Evolutionary conservation across 495 filamentous ascomycete genomes (phyloP), one percentile per base, ranked within the genome.

Genomic region (Diplogelasinospora grovesii): DNA sequence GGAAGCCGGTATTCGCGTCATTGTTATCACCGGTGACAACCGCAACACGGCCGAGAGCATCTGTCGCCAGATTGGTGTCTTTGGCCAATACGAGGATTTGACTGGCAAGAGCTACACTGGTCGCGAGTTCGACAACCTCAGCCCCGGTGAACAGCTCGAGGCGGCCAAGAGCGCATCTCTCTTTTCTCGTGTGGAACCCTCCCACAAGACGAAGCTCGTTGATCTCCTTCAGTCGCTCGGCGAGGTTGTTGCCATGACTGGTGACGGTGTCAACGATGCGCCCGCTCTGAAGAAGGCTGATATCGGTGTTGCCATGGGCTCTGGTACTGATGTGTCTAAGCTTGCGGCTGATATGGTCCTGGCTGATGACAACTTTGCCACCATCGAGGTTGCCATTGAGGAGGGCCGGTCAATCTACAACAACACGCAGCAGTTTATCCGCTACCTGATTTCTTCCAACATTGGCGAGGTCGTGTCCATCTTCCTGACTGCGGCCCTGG

Each of bases 391-490:
- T 40, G 93, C 93, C 23, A 89, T 99, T 37, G 92, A 96, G 63
- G 93, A 99, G 64, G 93, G 93, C 38, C 82, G 93, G 38, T 89
- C 89, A 22, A 99, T 99, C 69, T 99, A 94, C 74, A 96, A 90
- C 80, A 99, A 99, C 73, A 99, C 93, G 3, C 93, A 99, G 59
- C 93, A 99, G 59, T 99, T 99, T 62, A 99, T 99, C 64, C 86
- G 93, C 20, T 99, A 99, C 60, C 74, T 99, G 35, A 99, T 99
- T 63, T 95, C 89, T 7, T 96, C 89, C 22, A 99, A 99, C 68
- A 99, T 99, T 35, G 93, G 93, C 63, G 93, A 99, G 60, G 93
- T 99, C 22, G 93, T 99, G 8, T 99, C 93, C 13, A 99, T 99
- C 62, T 99, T 99, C 77, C 64, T 99, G 58, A 99, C 93, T 14